A percentile compares a stretch with the other conserved stretches of the same genome.
These are phyloP conservation scores for Areca catechu DNA, from an alignment of 176 grass and related monocot species.

Conservation along the genomic window DNA sequence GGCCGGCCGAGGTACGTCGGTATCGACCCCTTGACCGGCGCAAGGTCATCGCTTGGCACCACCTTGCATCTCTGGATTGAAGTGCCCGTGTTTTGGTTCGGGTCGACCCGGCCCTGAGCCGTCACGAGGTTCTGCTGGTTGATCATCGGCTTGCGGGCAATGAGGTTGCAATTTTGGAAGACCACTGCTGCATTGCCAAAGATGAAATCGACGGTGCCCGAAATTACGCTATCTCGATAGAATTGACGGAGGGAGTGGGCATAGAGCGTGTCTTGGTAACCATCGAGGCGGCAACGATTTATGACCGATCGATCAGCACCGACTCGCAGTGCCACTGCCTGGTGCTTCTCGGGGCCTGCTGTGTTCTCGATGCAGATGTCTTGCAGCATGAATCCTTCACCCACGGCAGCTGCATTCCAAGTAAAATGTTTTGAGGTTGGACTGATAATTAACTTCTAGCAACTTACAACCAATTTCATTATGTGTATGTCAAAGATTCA, in stretches of 20 bases:
- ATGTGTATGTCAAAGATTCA: no score
- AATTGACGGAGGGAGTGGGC: constrained; percentile 44
- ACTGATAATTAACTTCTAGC: no score
- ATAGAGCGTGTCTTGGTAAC: constrained; percentile 53
- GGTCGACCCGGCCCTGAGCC: no score
- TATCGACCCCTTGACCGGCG: no score
- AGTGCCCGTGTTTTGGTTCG: no score
- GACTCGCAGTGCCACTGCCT: constrained; percentile 48
- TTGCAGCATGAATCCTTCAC: constrained; percentile 44
- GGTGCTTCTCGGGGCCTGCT: constrained; percentile 46
- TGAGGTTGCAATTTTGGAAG: constrained; percentile 43
- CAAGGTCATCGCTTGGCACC: no score
- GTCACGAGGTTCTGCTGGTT: no score
- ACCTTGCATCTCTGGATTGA: no score
- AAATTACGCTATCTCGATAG: constrained; percentile 47
- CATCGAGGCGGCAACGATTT: constrained; percentile 41
- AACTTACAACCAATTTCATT: no score
- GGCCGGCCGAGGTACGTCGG: no score
- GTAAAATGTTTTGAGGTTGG: background rate
- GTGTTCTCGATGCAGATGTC: constrained; percentile 57
- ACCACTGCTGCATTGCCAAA: constrained; percentile 71
- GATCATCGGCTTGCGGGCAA: no score
- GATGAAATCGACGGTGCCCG: constrained; percentile 57
- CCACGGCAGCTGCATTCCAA: constrained; percentile 30
- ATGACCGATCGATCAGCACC: constrained; percentile 46